Evolutionary conservation across 1,284 basidiomycete species (phyloP).

Genomic region (Meripilus lineatus): DNA sequence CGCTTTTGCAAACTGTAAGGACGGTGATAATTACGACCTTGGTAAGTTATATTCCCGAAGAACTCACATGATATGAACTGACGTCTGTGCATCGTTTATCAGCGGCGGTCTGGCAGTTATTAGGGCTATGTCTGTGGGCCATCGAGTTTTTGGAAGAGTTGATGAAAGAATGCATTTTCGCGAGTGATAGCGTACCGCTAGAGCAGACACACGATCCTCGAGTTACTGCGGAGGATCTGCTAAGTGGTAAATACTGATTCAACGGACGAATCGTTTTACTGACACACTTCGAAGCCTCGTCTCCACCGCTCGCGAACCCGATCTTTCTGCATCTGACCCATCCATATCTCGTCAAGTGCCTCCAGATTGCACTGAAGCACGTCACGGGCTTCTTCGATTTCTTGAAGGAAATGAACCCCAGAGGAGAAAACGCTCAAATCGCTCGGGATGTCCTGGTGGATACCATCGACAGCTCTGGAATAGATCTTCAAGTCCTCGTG

Average conservation of each 20-base stretch:
- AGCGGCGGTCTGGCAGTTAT: constrained; percentile 70
- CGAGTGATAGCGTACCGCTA: constrained; percentile 16
- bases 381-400: constrained; percentile 53
- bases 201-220: background rate
- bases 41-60: constrained; percentile 30
- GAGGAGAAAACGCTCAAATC: constrained; percentile 54
- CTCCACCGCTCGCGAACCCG: constrained; percentile 19
- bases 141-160: constrained; percentile 57
- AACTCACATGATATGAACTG: background rate
- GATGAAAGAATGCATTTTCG: constrained; percentile 57
- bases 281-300: background rate
- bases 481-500: constrained; percentile 50
- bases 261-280: background rate
- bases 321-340: constrained; percentile 56
- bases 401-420: constrained; percentile 45
- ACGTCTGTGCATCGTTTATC: constrained; percentile 2
- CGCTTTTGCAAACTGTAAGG: constrained; percentile 63
- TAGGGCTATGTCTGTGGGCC: constrained; percentile 54
- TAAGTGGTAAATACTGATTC: too few relatives aligned
- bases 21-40: constrained; percentile 58
- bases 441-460: constrained; percentile 60
- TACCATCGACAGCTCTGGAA: constrained; percentile 54
- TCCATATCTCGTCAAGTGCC: constrained; percentile 49
- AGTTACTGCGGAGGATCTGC: too few relatives aligned
- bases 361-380: constrained; percentile 45